Evolutionary conservation across 2,329 filamentous ascomycete genomes (phyloP), one percentile per base, ranked within the genome.

Genomic region (Davidsoniella virescens): DNA sequence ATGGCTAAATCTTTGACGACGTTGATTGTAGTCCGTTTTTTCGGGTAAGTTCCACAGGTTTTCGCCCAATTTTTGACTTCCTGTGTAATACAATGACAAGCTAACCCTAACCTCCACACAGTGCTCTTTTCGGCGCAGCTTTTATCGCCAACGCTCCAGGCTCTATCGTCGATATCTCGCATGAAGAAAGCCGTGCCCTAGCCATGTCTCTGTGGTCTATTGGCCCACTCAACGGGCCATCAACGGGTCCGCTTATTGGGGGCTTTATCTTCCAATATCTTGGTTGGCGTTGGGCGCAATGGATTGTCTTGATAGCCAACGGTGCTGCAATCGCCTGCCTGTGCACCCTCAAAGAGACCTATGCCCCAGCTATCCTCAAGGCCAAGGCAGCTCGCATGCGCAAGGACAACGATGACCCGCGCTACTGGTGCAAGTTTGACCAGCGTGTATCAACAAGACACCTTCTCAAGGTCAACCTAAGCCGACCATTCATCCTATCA

Each of bases 251-350:
- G 18, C 49, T 58, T 1, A 80, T 94, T 33, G 87, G 87, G 18
- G 87, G 87, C 0, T 93, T 94, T 57, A 59, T 65, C 16, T 67
- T 60, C 56, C 71, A 87, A 62, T 78, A 82, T 55, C 68, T 92
- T 2, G 87, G 86, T 9, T 95, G 88, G 88, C 69, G 87, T 26
- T 94, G 87, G 86, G 82, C 81, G 37, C 84, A 84, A 59, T 94
- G 85, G 83, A 71, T 92, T 17, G 75, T 81, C 7, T 65, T 90
- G 58, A 88, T 93, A 47, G 70, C 86, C 8, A 74, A 75, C 0
- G 84, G 75, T 1, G 69, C 73, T 0, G 77, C 76, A 0, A 73
- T 80, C 51, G 54, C 72, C 17, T 65, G 80, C 55, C 73, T 86
- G 56, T 60, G 70, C 2, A 68, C 74, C 1, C 69, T 84, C 44